These are phyloP conservation scores for Ehretia macrophylla DNA, from an alignment of 257 asterid genomes.

Conservation along the genomic window DNA sequence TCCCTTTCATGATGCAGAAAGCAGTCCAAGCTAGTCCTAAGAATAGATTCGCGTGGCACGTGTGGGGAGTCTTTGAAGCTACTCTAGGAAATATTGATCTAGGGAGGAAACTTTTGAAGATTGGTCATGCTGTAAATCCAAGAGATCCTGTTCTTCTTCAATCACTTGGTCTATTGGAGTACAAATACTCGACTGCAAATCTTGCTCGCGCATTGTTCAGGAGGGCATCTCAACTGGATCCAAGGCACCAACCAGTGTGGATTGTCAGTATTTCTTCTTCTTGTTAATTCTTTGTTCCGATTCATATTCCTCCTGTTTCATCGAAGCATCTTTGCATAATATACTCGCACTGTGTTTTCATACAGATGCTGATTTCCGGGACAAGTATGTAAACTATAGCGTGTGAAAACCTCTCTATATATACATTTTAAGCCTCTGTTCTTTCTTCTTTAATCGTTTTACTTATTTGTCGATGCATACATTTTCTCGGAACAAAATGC, in stretches of 20 bases:
- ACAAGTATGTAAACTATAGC: too few relatives aligned
- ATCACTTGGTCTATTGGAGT: conserved; percentile 80
- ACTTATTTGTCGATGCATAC: too few relatives aligned
- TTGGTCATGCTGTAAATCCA: conserved; percentile 83
- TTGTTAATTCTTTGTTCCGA: background rate
- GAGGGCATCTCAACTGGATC: conserved; percentile 79
- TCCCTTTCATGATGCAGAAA: conserved; percentile 42
- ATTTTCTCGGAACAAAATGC: background rate
- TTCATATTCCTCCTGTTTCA: too few relatives aligned
- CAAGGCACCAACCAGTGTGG: conserved; percentile 96
- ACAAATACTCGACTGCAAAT: conserved; percentile 64
- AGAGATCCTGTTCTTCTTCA: conserved; percentile 96
- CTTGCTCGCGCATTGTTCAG: conserved; percentile 69
- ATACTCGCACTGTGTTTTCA: too few relatives aligned
- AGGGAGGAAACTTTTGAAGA: conserved; percentile 82
- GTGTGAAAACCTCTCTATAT: too few relatives aligned
- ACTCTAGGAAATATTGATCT: conserved; percentile 58
- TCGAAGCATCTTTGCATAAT: too few relatives aligned
- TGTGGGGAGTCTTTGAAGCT: conserved; percentile 95
- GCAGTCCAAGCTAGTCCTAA: conserved; percentile 96
- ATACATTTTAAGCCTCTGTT: too few relatives aligned
- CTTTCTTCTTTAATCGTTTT: background rate
- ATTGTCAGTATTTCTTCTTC: conserved; percentile 43
- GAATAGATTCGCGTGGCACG: conserved; percentile 98
- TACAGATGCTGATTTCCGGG: too few relatives aligned